Base-by-base conservation (phyloP, 2,329 filamentous ascomycete genomes). In the Cladosporium sp. region DNA sequence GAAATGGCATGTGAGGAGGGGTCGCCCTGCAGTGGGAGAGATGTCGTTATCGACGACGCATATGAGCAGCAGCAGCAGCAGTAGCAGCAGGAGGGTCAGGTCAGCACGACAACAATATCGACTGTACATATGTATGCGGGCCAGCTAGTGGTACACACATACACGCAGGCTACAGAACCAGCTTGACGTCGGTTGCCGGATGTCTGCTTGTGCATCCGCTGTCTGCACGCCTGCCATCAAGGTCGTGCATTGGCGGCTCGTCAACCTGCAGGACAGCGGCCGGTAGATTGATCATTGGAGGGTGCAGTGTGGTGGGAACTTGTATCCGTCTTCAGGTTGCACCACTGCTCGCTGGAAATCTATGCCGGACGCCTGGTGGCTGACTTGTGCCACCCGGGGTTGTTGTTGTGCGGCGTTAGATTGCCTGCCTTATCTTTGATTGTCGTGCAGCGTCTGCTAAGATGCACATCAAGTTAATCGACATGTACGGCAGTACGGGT, bases 31-130 rank as follows among this genome's bases (percentile, higher is more conserved):
- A 48, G 57, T 32, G 32, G 34, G 14, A 25, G 18, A 39, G 34
- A 59, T 49, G 57, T 59, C 57, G 57, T 48, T 59, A 59, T 59
- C 57, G 16, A 48, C 23, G 25, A 28, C 57, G 36, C 25, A 48
- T 32, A 59, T 59, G 21, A 53, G 25, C 26, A 54, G 16, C 49
- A 30, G 16, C 25, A n/a, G 36, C 16, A 39, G 34, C 32, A 34
- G 32, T n/a, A n/a, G n/a, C n/a, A n/a, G n/a, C n/a, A n/a, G 14
- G 28, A 18, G 25, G n/a, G n/a, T n/a, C n/a, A n/a, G 16, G 26
- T 18, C 26, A n/a, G 51, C 26, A 32, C 25, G 32, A 21, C 51
- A 54, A 28, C 10, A 21, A 18, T 53, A 28, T 18, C 39, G 8
- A 46, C 39, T 46, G 39, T 18, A 53, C 49, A 28, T 28, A 28